Percentiles rank a stretch among this genome's conserved stretches.
These are phyloP conservation scores for Apiotrichum domesticum DNA, from an alignment of 1,284 basidiomycete genomes.

Conservation along the genomic window DNA sequence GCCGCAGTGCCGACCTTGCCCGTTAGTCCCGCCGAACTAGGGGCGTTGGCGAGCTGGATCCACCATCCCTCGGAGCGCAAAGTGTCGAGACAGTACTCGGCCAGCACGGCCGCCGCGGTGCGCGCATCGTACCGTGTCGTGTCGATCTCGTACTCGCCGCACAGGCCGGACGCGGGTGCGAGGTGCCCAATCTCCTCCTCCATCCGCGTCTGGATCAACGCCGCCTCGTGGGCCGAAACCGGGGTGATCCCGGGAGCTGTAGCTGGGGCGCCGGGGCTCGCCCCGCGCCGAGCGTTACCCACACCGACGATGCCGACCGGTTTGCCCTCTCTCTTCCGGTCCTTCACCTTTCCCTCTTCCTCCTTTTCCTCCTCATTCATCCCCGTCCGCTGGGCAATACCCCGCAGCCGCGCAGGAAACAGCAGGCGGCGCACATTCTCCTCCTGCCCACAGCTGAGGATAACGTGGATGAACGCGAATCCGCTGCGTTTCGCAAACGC, in stretches of 20 bases:
- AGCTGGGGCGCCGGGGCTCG: not conserved
- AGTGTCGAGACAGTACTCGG: slow-evolving; percentile 28
- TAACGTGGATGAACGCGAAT: slow-evolving; percentile 26
- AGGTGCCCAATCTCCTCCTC: slow-evolving; percentile 30
- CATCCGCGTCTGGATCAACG: slow-evolving; percentile 28
- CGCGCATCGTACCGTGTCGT: slow-evolving; percentile 17
- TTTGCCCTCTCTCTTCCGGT: not conserved
- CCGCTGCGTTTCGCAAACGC: slow-evolving; percentile 2
- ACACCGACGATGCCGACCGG: too few relatives aligned
- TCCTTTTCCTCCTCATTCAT: too few relatives aligned
- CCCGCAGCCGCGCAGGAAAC: not conserved
- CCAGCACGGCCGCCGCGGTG: slow-evolving; percentile 22
- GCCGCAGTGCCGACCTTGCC: too few relatives aligned
- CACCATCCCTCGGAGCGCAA: slow-evolving; percentile 24
- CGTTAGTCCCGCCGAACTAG: not conserved
- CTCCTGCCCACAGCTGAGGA: slow-evolving; percentile 21
- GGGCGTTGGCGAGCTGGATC: slow-evolving; percentile 12
- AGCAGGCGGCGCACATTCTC: slow-evolving; percentile 18
- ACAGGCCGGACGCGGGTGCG: slow-evolving; percentile 13
- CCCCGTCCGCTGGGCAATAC: not conserved
- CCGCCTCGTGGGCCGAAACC: slow-evolving; percentile 8
- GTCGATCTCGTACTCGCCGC: slow-evolving; percentile 34
- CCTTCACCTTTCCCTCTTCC: too few relatives aligned
- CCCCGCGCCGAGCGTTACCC: too few relatives aligned
- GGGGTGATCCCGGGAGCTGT: too few relatives aligned